Base-by-base conservation (phyloP, 2,329 filamentous ascomycete genomes). In the Alternaria panax region DNA sequence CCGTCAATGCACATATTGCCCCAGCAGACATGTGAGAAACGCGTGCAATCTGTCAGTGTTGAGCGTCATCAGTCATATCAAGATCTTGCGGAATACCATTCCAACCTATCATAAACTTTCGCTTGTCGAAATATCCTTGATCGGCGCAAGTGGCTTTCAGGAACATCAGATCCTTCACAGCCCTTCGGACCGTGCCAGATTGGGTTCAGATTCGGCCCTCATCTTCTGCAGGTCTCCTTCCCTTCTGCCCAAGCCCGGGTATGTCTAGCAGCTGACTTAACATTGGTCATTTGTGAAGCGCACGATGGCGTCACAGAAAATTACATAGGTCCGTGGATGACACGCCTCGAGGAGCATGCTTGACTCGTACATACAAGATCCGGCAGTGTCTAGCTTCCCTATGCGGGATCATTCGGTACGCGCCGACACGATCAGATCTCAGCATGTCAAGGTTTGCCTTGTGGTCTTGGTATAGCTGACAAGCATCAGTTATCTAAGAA, bases 101-200 rank as follows among this genome's bases (percentile, higher is more conserved):
- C 36, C 24, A 36, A 20, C 62, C 62, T 62, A 64, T 64, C 59
- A 55, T 12, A 46, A n/a, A 43, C 11, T 25, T 40, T 64, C 62
- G 62, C 62, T 54, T 64, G 59, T 64, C 59, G 52, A 36, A 20
- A 27, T 28, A n/a, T 22, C 42, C 18, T 45, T 42, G 46, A 54
- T 34, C 43, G 12, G 50, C 43, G 36, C 53, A 42, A n/a, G 20
- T 34, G 30, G 12, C 14, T 22, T 48, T 48, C 45, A 48, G 45
- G 45, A 34, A 55, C 45, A 51, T n/a, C 51, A 47, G 30, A 34
- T 55, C 38, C 45, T 30, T 32, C 38, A 28, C 14, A 16, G 32
- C 24, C 42, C 34, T 58, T 47, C 30, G n/a, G 41, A 54, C 28
- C 48, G 24, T 51, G 48, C 48, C 32, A 47, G 36, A 22, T 47